Percentiles rank a stretch among this genome's conserved stretches.
phyloP scores from a whole-genome alignment of 2,329 filamentous ascomycete genomes.

The Triangularia setosa region DNA sequence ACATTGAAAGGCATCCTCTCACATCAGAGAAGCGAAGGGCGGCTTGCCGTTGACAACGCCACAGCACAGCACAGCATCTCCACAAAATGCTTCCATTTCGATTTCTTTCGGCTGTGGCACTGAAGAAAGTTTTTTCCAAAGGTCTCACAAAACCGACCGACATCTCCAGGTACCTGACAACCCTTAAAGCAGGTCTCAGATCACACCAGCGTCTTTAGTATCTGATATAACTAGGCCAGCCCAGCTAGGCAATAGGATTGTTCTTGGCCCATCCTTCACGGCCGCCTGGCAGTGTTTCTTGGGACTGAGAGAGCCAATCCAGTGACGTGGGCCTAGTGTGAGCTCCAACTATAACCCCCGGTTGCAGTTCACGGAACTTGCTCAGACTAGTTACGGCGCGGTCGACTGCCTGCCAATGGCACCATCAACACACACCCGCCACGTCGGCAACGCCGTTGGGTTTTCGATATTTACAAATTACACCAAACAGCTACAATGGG shows the following conservation, averaged over 20 bases:
- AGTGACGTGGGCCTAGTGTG: background rate
- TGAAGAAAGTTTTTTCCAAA: background rate
- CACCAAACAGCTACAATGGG: background rate
- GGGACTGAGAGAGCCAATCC: background rate
- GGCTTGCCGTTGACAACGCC: background rate
- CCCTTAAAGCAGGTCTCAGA: background rate
- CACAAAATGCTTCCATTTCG: background rate
- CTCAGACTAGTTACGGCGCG: background rate
- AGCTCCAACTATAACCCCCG: background rate
- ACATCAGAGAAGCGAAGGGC: background rate
- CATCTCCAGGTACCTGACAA: background rate
- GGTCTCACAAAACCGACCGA: background rate
- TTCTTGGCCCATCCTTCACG: background rate
- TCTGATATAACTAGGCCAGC: background rate
- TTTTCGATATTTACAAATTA: background rate
- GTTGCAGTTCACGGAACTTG: background rate
- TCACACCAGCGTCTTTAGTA: background rate
- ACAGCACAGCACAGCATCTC: background rate
- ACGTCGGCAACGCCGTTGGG: background rate
- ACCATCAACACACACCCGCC: background rate
- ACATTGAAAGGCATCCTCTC: background rate
- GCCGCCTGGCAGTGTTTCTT: background rate
- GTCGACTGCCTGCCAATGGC: constrained; percentile 3
- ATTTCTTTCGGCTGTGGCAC: background rate
- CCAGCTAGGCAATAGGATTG: background rate